phyloP scores from a whole-genome alignment of 2,329 filamentous ascomycete genomes.

The Aspergillus vadensis region DNA sequence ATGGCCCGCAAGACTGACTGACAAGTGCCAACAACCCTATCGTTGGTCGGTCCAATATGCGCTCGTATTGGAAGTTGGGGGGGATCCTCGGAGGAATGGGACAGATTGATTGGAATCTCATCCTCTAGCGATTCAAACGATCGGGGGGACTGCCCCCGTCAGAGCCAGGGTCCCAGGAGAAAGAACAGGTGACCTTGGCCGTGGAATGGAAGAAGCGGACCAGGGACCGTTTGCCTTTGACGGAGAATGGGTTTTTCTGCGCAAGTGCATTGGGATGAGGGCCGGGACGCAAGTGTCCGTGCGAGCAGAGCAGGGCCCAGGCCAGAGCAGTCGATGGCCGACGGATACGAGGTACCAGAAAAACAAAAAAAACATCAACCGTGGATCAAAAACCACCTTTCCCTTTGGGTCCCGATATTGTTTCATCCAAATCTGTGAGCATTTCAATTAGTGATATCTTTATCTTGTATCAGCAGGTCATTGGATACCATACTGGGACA shows the following conservation, averaged over 20 bases:
- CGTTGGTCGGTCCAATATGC: too few relatives aligned
- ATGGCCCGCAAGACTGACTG: neutral
- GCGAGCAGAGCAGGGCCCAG: conserved; percentile 4
- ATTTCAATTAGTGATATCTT: too few relatives aligned
- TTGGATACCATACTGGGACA: neutral
- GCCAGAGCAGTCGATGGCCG: conserved; percentile 5
- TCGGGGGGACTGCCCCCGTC: neutral
- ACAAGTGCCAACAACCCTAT: neutral
- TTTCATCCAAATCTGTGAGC: too few relatives aligned
- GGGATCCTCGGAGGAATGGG: conserved; percentile 7
- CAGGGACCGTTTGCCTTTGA: conserved; percentile 14
- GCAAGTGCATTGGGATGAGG: neutral
- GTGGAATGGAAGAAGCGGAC: conserved; percentile 15
- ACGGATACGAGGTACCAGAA: conserved; percentile 1
- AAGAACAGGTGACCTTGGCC: conserved; percentile 9
- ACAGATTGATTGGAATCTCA: conserved; percentile 1
- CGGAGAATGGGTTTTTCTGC: conserved; percentile 4
- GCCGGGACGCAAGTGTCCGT: conserved; percentile 10
- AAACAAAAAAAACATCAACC: too few relatives aligned
- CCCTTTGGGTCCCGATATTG: too few relatives aligned
- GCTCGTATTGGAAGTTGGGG: conserved; percentile 7
- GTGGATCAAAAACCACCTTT: too few relatives aligned
- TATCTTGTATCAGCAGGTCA: too few relatives aligned
- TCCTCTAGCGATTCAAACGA: neutral
- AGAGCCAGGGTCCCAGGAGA: neutral